Conservation (phyloP, 176 grass and related monocot genomes). For the Hsuehochloa calcarea region DNA sequence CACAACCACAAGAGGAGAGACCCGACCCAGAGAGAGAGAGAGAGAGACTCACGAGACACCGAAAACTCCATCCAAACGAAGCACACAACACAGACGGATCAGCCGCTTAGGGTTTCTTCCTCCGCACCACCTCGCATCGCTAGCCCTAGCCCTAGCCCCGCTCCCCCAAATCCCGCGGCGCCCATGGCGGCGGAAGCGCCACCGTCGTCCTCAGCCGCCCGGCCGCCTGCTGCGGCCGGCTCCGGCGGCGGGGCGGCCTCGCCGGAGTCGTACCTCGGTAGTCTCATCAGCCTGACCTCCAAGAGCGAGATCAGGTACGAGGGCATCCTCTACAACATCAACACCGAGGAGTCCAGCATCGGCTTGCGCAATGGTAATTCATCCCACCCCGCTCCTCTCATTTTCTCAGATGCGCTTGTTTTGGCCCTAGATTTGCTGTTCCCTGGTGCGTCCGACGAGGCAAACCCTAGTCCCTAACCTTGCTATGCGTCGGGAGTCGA, state of each 20-base stretch:
- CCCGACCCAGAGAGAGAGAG: no score
- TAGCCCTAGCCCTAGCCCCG: slow-evolving; percentile 1
- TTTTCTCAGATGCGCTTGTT: slow-evolving; percentile 27
- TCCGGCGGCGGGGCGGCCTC: slow-evolving; percentile 35
- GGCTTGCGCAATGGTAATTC: slow-evolving; percentile 62
- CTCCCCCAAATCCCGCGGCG: not conserved
- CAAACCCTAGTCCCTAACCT: not conserved
- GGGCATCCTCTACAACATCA: slow-evolving; percentile 80
- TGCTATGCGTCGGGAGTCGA: not conserved
- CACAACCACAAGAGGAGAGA: no score
- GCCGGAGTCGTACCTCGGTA: slow-evolving; percentile 75
- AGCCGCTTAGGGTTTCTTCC: slow-evolving; percentile 43
- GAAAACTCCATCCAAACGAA: no score
- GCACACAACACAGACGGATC: slow-evolving; percentile 15
- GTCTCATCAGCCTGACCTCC: slow-evolving; percentile 76
- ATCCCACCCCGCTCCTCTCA: not conserved
- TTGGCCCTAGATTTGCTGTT: slow-evolving; percentile 27
- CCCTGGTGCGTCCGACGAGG: not conserved
- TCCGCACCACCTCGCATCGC: not conserved
- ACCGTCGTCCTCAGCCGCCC: slow-evolving; percentile 21
- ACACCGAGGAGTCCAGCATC: slow-evolving; percentile 76
- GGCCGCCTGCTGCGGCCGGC: not conserved
- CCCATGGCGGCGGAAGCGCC: slow-evolving; percentile 64
- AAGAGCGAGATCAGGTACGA: slow-evolving; percentile 95
- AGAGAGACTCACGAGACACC: no score